Percentiles rank a stretch among this genome's conserved stretches.
Conservation (phyloP, 1,284 basidiomycete genomes). For the Wallemia mellicola region DNA sequence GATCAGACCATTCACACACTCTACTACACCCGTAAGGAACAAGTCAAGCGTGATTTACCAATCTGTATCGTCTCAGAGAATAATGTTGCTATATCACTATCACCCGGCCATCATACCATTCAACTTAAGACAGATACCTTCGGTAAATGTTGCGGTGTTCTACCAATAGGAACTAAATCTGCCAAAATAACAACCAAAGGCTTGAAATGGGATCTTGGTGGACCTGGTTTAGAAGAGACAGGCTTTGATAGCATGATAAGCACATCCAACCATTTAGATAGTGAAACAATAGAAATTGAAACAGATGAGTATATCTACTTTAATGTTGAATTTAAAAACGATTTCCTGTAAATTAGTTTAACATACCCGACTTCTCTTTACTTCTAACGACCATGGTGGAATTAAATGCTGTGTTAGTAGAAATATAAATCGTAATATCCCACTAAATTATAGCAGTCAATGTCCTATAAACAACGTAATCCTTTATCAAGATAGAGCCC, state of each 20-base stretch:
- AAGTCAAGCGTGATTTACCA: not conserved
- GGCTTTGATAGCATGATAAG: not conserved
- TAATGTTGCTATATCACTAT: not conserved
- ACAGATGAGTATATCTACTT: not conserved
- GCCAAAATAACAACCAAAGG: not conserved
- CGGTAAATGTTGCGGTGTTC: not conserved
- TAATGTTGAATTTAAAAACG: not conserved
- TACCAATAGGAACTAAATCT: not conserved
- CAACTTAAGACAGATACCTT: not conserved
- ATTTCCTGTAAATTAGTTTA: not conserved
- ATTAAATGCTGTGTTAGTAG: no score
- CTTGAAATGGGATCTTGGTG: not conserved
- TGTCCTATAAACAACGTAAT: no score
- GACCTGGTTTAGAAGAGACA: not conserved
- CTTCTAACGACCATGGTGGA: not conserved
- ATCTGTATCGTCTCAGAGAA: not conserved
- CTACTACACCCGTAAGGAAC: not conserved
- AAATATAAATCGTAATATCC: no score
- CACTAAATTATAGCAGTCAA: no score
- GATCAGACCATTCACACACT: not conserved
- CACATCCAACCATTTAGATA: not conserved
- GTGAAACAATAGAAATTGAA: not conserved
- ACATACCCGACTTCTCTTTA: not conserved
- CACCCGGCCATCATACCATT: not conserved
- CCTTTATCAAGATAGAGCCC: no score